A percentile compares a stretch with the other conserved stretches of the same genome.
phyloP scores from a whole-genome alignment of 169 alveolate species.

The Cardiosporidium cionae region DNA sequence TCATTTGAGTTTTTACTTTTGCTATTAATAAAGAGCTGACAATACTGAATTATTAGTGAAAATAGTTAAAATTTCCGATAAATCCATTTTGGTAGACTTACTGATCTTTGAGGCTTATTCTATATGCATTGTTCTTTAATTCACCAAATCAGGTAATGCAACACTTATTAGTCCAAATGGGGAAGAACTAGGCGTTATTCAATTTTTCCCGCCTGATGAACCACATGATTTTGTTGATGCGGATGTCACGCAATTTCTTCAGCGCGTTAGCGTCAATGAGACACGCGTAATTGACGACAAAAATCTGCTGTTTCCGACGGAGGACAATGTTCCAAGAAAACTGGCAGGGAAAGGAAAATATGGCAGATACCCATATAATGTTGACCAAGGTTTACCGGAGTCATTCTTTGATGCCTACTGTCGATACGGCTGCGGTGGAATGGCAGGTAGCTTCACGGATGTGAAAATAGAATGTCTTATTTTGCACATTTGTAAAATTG shows the following conservation, averaged over 20 bases:
- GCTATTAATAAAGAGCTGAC: too few species aligned
- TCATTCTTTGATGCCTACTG: conserved; percentile 23
- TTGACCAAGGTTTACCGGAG: background rate
- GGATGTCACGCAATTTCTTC: background rate
- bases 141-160: background rate
- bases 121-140: background rate
- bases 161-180: background rate
- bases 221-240: background rate
- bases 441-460: conserved; percentile 11
- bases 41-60: too few species aligned
- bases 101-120: too few species aligned
- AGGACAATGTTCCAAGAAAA: background rate
- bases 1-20: too few species aligned
- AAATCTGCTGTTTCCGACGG: too few species aligned
- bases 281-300: background rate
- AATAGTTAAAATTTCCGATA: too few species aligned
- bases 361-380: background rate
- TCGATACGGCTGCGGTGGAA: conserved; percentile 26
- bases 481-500: background rate
- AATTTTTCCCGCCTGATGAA: too few species aligned
- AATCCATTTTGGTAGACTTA: too few species aligned
- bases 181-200: background rate
- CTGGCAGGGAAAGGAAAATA: background rate
- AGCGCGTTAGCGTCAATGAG: background rate
- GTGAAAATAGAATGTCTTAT: background rate